phyloP scores from a whole-genome alignment of 495 filamentous ascomycete genomes.

The Penicillium waksmanii region DNA sequence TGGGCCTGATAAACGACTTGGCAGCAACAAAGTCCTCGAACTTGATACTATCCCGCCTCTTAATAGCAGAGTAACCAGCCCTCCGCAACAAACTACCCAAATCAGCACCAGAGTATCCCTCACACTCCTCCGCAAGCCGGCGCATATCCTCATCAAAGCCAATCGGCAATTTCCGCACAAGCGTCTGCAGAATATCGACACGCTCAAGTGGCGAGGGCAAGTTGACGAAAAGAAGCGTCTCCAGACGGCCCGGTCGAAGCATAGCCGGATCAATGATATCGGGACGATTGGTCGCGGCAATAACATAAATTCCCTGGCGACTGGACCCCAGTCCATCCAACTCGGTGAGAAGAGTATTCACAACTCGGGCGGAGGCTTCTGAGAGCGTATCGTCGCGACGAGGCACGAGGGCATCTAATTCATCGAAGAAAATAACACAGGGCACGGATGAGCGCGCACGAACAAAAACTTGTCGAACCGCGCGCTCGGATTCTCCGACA shows the following conservation, averaged over 20 bases:
- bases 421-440: slow-evolving; percentile 97
- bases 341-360: slow-evolving; percentile 96
- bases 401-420: slow-evolving; percentile 90
- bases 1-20: slow-evolving; percentile 70
- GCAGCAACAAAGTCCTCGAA: slow-evolving; percentile 78
- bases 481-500: slow-evolving; percentile 92
- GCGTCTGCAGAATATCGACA: slow-evolving; percentile 80
- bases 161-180: slow-evolving; percentile 68
- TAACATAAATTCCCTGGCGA: slow-evolving; percentile 87
- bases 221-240: slow-evolving; percentile 88
- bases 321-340: slow-evolving; percentile 80
- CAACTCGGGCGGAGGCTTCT: slow-evolving; percentile 84
- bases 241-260: slow-evolving; percentile 87
- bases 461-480: slow-evolving; percentile 89
- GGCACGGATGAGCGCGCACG: slow-evolving; percentile 85
- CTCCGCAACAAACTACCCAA: slow-evolving; percentile 75
- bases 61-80: slow-evolving; percentile 76
- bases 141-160: slow-evolving; percentile 48
- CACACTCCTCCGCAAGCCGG: slow-evolving; percentile 70
- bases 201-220: slow-evolving; percentile 79
- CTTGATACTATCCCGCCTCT: slow-evolving; percentile 62
- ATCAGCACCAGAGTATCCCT: slow-evolving; percentile 91
- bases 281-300: slow-evolving; percentile 92
- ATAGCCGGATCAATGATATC: slow-evolving; percentile 98
- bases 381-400: slow-evolving; percentile 78